phyloP scores from a whole-genome alignment of 805 yeast genomes.

The Wickerhamiella bombiphila region DNA sequence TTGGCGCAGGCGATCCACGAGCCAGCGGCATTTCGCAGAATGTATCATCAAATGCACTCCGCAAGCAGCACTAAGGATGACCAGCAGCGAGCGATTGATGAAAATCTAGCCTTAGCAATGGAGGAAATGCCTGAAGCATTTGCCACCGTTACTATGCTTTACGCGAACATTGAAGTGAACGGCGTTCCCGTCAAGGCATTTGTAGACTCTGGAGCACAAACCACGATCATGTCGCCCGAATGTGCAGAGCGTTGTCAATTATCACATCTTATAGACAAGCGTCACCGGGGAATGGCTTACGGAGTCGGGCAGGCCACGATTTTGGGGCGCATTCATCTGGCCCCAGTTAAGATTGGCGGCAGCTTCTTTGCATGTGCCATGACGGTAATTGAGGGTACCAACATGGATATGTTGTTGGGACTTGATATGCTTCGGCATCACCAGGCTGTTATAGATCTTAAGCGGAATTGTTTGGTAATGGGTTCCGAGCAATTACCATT shows the following conservation, averaged over 20 bases:
- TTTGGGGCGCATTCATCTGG: constrained; percentile 75
- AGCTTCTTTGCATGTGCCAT: constrained; percentile 52
- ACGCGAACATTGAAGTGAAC: constrained; percentile 62
- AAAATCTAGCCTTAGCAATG: constrained; percentile 62
- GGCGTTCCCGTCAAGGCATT: constrained; percentile 76
- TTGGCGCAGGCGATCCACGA: constrained; percentile 34
- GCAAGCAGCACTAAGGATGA: constrained; percentile 21
- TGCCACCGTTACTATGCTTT: constrained; percentile 70
- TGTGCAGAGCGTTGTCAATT: constrained; percentile 64
- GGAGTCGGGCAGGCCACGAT: constrained; percentile 82
- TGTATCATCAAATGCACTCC: constrained; percentile 28
- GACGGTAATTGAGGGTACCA: constrained; percentile 46
- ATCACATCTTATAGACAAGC: constrained; percentile 55
- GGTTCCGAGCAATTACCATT: constrained; percentile 65
- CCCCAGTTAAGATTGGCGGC: constrained; percentile 64
- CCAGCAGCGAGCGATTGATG: constrained; percentile 47
- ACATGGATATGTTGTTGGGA: constrained; percentile 61
- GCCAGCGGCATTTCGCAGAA: constrained; percentile 33
- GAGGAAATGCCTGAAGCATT: constrained; percentile 87
- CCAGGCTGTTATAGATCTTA: constrained; percentile 67
- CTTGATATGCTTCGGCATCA: constrained; percentile 82
- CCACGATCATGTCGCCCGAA: constrained; percentile 63
- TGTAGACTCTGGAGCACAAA: constrained; percentile 93
- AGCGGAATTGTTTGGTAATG: constrained; percentile 45
- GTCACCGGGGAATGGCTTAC: constrained; percentile 68